These are phyloP conservation scores for Bjerkandera adusta DNA, from an alignment of 1,284 basidiomycete species.

Conservation along the genomic window DNA sequence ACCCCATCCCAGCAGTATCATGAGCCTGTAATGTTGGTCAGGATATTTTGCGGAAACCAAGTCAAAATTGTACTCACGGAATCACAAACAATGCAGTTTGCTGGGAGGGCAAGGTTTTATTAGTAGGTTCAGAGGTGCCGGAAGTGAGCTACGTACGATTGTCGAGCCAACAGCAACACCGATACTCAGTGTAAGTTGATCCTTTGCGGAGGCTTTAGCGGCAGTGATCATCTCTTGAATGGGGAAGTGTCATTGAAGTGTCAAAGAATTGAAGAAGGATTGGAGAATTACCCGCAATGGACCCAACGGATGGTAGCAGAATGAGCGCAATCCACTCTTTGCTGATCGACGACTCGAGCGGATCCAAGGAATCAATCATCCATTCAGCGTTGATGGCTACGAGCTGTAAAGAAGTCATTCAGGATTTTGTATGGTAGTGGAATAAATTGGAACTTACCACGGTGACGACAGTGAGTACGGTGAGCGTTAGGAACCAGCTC, in stretches of 20 bases:
- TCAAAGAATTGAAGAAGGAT: not conserved
- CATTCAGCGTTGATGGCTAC: constrained; percentile 79
- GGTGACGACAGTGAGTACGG: constrained; percentile 60
- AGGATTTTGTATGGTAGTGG: not conserved
- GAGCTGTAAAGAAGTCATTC: constrained; percentile 35
- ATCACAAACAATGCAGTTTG: constrained; percentile 91
- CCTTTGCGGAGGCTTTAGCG: constrained; percentile 80
- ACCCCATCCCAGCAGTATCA: constrained; percentile 65
- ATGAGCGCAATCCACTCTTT: constrained; percentile 86
- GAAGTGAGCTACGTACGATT: constrained; percentile 53
- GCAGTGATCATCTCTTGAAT: constrained; percentile 67
- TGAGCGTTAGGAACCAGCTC: constrained; percentile 57
- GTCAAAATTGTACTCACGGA: constrained; percentile 53
- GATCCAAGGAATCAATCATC: constrained; percentile 78
- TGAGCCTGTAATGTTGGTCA: constrained; percentile 37
- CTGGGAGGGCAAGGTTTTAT: constrained; percentile 38
- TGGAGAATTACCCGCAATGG: constrained; percentile 58
- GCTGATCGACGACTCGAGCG: constrained; percentile 56
- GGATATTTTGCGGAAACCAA: not conserved
- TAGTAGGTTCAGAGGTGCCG: not conserved
- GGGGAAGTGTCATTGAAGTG: constrained; percentile 11
- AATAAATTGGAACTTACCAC: constrained; percentile 51
- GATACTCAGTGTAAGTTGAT: constrained; percentile 71
- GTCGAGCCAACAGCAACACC: constrained; percentile 89
- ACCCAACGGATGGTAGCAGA: constrained; percentile 82